Base-by-base conservation (phyloP, 2,329 filamentous ascomycete species). In the Setomelanomma holmii region DNA sequence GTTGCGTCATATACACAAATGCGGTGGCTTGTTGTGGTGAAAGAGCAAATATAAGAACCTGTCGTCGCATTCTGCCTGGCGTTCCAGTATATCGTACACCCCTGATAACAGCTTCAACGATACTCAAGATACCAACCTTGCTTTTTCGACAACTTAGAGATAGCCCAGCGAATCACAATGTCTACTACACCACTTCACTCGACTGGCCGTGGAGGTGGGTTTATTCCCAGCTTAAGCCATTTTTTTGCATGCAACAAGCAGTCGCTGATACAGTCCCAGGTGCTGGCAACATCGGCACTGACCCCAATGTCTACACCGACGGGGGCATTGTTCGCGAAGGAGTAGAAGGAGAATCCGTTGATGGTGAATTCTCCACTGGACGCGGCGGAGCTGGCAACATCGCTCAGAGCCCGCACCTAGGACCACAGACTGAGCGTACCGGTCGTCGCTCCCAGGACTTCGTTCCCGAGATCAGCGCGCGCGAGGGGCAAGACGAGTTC, bases 271-370 rank as follows among this genome's bases (percentile, higher is more conserved):
- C 42, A 30, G 21, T 17, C 42, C 27, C 54, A 86, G 83, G 83
- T 58, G 79, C 82, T 55, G 84, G 83, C 56, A 86, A 86, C 69
- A 85, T 86, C 55, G 79, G 81, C 51, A 75, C 74, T 27, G 83
- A 85, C 63, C 44, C 66, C 23, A 78, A 74, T 22, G 64, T 76
- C 74, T 80, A 80, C 66, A 71, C 72, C 40, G 78, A 80, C 56
- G 78, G 73, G 53, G 72, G 69, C 58, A 79, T 81, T 53, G 68
- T 78, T 35, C 78, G 78, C 64, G 78, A 80, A 67, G 78, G 78
- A 53, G 42, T 71, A 23, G 64, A 71, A 51, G 76, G 76, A 60
- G 70, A 75, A 40, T 69, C 73, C 34, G 50, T 43, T 12, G 63
- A 72, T 39, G 69, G 68, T 19, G 74, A 77, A 16, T 79, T 75